A percentile compares a stretch with the other conserved stretches of the same genome.
phyloP scores from a whole-genome alignment of 441 rosid genomes.

The Breynia disticha region DNA sequence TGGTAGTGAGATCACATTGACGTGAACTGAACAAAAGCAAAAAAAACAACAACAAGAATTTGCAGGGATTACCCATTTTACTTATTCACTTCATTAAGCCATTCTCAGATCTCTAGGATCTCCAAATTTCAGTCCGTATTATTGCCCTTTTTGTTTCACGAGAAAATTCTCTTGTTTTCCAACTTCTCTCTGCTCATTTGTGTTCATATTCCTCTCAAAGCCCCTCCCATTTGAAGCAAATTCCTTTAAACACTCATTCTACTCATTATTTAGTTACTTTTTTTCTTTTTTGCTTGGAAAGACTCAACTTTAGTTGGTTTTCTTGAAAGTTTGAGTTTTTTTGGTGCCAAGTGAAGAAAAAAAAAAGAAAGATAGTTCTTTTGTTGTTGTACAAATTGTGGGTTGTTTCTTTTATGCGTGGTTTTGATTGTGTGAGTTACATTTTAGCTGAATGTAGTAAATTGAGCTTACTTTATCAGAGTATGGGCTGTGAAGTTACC shows the following conservation, averaged over 20 bases:
- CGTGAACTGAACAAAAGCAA: conserved; percentile 14
- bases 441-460: conserved; percentile 20
- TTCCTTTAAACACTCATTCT: too few relatives aligned
- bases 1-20: background rate
- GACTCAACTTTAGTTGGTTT: conserved; percentile 17
- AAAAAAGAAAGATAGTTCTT: background rate
- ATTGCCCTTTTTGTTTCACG: conserved; percentile 35
- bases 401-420: conserved; percentile 12
- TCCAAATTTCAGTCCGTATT: conserved; percentile 41
- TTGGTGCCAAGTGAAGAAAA: conserved; percentile 12
- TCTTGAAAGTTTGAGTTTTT: background rate
- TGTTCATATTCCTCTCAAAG: conserved; percentile 18
- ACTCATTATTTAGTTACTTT: too few relatives aligned
- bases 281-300: background rate
- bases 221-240: conserved; percentile 11
- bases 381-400: conserved; percentile 19
- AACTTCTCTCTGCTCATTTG: conserved; percentile 22
- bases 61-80: conserved; percentile 35
- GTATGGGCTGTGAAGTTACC: conserved; percentile 23
- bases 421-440: conserved; percentile 21
- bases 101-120: conserved; percentile 87
- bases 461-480: conserved; percentile 11
- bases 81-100: conserved; percentile 15
- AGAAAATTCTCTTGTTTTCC: conserved; percentile 32
- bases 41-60: conserved; percentile 27